phyloP scores from a whole-genome alignment of 805 yeast genomes.

The Blastobotrys chiropterorum region DNA sequence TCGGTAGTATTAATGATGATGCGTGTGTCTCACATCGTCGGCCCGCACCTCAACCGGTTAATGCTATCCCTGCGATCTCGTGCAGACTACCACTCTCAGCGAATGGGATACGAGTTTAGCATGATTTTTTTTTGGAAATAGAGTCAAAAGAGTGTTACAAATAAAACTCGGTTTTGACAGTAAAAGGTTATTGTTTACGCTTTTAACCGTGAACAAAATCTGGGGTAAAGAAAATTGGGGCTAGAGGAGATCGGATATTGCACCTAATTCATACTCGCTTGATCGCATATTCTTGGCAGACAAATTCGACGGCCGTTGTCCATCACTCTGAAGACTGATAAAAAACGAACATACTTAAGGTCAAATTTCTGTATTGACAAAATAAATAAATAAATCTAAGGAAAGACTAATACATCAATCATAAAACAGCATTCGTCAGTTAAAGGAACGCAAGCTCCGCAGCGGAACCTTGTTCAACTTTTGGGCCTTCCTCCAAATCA shows the following conservation, averaged over 20 bases:
- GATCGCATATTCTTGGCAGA: no score
- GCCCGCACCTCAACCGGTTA: neutral
- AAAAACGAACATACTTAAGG: neutral
- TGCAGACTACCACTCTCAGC: neutral
- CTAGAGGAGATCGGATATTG: no score
- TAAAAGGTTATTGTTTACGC: no score
- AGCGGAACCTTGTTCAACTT: conserved; percentile 11
- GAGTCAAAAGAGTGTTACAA: no score
- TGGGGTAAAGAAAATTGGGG: no score
- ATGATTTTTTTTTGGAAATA: no score
- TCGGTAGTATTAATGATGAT: neutral
- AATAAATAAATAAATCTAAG: neutral
- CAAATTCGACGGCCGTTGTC: no score
- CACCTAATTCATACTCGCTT: no score
- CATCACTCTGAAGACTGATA: no score
- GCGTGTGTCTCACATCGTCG: neutral
- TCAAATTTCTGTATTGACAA: neutral
- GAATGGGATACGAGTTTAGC: no score
- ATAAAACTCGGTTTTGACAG: no score
- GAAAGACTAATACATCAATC: neutral
- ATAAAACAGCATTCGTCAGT: conserved; percentile 5
- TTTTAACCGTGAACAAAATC: no score
- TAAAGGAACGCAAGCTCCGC: conserved; percentile 31
- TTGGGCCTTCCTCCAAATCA: neutral
- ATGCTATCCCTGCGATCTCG: neutral